These are phyloP conservation scores for Eimeria falciformis DNA, from an alignment of 169 alveolate species.

Conservation along the genomic window DNA sequence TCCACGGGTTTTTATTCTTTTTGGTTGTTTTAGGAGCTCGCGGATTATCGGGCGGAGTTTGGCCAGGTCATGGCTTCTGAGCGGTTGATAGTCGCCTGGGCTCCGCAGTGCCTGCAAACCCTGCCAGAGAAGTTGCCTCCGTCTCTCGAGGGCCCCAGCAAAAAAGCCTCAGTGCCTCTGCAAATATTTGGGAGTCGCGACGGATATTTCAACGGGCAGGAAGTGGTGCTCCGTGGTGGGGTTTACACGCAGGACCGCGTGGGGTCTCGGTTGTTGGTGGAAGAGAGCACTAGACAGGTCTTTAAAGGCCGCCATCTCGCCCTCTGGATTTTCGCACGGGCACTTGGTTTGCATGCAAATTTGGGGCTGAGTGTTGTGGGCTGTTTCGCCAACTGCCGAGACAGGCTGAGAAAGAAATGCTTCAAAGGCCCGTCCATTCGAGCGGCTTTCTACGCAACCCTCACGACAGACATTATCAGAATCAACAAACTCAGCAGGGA, in stretches of 20 bases:
- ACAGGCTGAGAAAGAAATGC: slow-evolving; percentile 32
- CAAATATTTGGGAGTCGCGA: slow-evolving; percentile 31
- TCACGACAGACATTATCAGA: slow-evolving; percentile 46
- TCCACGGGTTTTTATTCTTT: too few relatives aligned
- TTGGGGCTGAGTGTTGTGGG: slow-evolving; percentile 46
- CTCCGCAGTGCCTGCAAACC: slow-evolving; percentile 38
- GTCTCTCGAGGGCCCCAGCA: background rate
- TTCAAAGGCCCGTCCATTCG: slow-evolving; percentile 34
- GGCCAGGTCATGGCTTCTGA: background rate
- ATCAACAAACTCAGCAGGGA: background rate
- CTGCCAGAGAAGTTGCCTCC: slow-evolving; percentile 41
- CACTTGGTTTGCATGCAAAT: slow-evolving; percentile 55
- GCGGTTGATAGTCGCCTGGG: slow-evolving; percentile 45
- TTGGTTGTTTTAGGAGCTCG: background rate
- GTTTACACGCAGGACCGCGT: slow-evolving; percentile 68
- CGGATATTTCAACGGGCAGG: slow-evolving; percentile 15
- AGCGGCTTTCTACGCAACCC: slow-evolving; percentile 68
- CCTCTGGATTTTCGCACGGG: slow-evolving; percentile 64
- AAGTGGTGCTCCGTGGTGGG: slow-evolving; percentile 64
- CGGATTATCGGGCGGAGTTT: background rate
- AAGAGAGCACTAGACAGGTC: slow-evolving; percentile 4
- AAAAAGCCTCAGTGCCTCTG: slow-evolving; percentile 21
- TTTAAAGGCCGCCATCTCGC: slow-evolving; percentile 65
- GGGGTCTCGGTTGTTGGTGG: slow-evolving; percentile 20
- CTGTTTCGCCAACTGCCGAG: slow-evolving; percentile 50